Conservation (phyloP, 257 asterid species). For the Henckelia pumila region DNA sequence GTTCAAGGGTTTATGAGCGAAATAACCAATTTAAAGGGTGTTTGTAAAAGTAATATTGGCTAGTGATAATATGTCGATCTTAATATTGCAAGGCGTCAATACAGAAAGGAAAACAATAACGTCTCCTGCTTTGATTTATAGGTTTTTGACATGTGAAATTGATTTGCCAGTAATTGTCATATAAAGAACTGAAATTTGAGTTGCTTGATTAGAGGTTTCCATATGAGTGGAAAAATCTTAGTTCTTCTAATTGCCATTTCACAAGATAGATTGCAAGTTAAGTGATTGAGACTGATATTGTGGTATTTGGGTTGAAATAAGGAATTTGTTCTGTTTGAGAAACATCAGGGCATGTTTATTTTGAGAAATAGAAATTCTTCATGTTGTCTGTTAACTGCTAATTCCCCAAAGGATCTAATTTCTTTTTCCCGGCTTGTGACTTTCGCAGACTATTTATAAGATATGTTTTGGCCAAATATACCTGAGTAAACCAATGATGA, state of each 20-base stretch:
- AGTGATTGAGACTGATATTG: background rate
- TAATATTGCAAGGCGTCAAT: background rate
- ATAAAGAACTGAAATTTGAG: background rate
- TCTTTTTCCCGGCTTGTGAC: constrained; percentile 13
- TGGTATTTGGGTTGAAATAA: background rate
- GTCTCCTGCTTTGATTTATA: background rate
- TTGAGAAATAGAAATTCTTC: background rate
- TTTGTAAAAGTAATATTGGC: background rate
- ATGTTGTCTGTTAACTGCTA: background rate
- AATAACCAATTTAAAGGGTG: background rate
- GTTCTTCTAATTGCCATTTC: background rate
- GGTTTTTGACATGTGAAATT: background rate
- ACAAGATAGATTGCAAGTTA: background rate
- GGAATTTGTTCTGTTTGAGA: background rate
- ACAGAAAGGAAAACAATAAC: too few relatives aligned
- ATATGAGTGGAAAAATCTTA: background rate
- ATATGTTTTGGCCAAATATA: constrained; percentile 92
- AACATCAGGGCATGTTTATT: too few relatives aligned
- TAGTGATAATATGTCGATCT: background rate
- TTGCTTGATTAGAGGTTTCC: too few relatives aligned
- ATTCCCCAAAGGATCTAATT: constrained; percentile 14
- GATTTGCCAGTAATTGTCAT: background rate
- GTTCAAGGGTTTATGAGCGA: background rate
- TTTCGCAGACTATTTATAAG: constrained; percentile 82
- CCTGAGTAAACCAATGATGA: constrained; percentile 98